Base-by-base conservation (phyloP, 345 rosid species). In the Ceriops decandra region DNA sequence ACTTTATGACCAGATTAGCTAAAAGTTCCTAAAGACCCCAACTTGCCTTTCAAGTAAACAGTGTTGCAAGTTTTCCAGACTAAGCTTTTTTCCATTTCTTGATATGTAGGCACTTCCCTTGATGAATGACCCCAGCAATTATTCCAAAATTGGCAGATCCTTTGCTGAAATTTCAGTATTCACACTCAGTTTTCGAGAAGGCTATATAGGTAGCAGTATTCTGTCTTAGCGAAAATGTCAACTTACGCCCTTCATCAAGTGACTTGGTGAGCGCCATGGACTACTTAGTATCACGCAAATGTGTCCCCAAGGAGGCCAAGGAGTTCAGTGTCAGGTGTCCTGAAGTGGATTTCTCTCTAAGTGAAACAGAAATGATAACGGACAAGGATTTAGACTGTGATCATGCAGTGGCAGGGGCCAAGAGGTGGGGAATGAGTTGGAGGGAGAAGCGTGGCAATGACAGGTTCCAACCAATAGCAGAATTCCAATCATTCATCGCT, bases 381-480 rank as follows among this genome's bases (percentile, higher is more conserved):
- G 69, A 63, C 57, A 76, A 35, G 66, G 80, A 80, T 57, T 35
- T 69, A 15, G 82, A 82, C 60, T 67, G 89, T 36, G 86, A 73
- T 16, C 80, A 70, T 35, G 89, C 85, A n/a, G 85, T 86, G 28
- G 86, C 88, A 10, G 89, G 83, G 81, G 93, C 93, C 19, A 86
- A 74, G 78, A 52, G 64, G 67, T 88, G 88, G 93, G 90, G 90
- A 21, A 83, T 80, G 72, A 75, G 62, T 47, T 82, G 81, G 82
- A 73, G 76, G 72, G 92, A 79, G 17, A 75, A 80, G 82, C 71
- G 83, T 62, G 72, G 26, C 24, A 22, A 53, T 22, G 63, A 51
- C 66, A 77, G 78, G 76, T 84, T 67, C 17, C 22, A 64, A 30
- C 24, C 28, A 6, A 15, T 56, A 1, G 16, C 26, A 24, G 6